phyloP scores from a whole-genome alignment of 2,329 filamentous ascomycete genomes.

The Cladosporium sp. region DNA sequence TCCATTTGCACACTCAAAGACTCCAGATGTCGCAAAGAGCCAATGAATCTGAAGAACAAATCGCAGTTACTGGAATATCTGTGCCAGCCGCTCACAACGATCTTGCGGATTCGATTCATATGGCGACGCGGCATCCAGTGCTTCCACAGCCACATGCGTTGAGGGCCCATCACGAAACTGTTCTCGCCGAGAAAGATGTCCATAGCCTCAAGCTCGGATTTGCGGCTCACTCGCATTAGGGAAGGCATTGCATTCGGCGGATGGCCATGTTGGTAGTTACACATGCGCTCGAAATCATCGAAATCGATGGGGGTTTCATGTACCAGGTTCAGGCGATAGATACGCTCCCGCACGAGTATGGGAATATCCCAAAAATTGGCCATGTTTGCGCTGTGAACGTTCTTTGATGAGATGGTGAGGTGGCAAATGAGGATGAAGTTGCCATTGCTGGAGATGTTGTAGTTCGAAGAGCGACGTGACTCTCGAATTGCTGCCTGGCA shows the following conservation, averaged over 20 bases:
- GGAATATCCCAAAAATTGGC: constrained; percentile 24
- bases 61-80: neutral
- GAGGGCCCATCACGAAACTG: neutral
- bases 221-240: constrained; percentile 14
- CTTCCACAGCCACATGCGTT: neutral
- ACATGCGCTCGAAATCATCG: neutral
- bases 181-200: constrained; percentile 21
- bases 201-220: constrained; percentile 20
- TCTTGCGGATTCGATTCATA: neutral
- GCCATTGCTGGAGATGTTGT: no score
- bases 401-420: no score
- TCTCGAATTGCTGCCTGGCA: no score
- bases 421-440: no score
- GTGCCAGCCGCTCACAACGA: neutral
- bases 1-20: neutral
- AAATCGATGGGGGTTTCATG: constrained; percentile 13
- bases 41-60: neutral
- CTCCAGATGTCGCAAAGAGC: neutral
- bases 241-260: constrained; percentile 11
- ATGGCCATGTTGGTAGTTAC: neutral
- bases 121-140: neutral
- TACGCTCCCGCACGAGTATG: constrained; percentile 19
- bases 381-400: no score
- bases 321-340: constrained; percentile 24
- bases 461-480: no score